These are phyloP conservation scores for Solanum chiquidenum DNA, from an alignment of 257 asterid species.

Conservation along the genomic window DNA sequence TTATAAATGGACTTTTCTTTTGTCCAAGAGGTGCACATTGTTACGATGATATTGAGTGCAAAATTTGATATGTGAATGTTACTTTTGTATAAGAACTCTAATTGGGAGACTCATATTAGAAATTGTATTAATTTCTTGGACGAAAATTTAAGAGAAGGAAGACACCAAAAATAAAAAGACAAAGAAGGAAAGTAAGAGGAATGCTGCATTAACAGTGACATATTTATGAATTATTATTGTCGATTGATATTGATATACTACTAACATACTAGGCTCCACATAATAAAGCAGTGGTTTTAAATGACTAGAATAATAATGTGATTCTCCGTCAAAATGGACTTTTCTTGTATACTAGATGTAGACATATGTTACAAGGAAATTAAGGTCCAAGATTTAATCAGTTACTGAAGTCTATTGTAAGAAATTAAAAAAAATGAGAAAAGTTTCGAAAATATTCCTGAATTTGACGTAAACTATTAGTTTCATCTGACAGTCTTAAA, in stretches of 20 bases:
- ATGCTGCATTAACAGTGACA: not conserved
- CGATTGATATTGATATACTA: not conserved
- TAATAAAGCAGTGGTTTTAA: not conserved
- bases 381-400: not conserved
- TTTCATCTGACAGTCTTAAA: too few relatives aligned
- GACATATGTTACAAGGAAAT: not conserved
- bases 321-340: not conserved
- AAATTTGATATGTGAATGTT: not conserved
- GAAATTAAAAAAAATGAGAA: not conserved
- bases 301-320: not conserved
- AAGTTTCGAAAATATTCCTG: rapidly evolving
- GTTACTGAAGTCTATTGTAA: not conserved
- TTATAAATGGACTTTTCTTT: not conserved
- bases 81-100: not conserved
- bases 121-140: not conserved
- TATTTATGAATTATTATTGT: not conserved
- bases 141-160: not conserved
- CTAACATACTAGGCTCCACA: not conserved
- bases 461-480: too few relatives aligned
- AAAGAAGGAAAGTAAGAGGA: not conserved
- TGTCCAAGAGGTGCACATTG: not conserved
- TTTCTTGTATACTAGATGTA: not conserved
- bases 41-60: not conserved
- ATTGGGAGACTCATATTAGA: not conserved
- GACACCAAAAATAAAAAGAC: not conserved